A percentile compares a stretch with the other conserved stretches of the same genome.
These are phyloP conservation scores for Ambrosia artemisiifolia DNA, from an alignment of 129 eudicot species.

Conservation along the genomic window DNA sequence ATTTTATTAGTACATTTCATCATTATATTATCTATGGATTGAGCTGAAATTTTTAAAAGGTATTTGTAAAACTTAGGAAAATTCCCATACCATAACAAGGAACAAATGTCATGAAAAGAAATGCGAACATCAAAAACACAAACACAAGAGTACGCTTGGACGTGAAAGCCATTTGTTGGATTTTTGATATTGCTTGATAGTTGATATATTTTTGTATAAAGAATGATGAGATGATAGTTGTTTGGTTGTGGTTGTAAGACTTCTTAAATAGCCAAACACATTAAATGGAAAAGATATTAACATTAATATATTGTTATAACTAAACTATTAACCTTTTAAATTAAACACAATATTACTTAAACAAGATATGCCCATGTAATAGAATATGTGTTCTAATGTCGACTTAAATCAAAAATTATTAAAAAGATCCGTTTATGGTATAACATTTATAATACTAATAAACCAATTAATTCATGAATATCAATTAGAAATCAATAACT, in stretches of 20 bases:
- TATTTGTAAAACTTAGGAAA: not conserved
- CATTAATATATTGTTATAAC: not conserved
- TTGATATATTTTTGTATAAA: not conserved
- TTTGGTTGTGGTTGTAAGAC: not conserved
- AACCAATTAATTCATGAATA: no score
- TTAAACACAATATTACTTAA: no score
- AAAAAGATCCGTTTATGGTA: no score
- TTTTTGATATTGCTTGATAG: not conserved
- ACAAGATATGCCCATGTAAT: no score
- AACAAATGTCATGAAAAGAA: constrained; percentile 15
- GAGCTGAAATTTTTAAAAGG: no score
- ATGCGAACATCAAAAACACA: not conserved
- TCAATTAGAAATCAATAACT: no score
- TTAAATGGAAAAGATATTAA: not conserved
- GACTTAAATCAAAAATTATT: no score
- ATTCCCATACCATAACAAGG: constrained; percentile 3
- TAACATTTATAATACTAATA: no score
- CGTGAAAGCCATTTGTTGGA: not conserved
- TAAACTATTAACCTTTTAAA: not conserved
- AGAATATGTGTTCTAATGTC: no score
- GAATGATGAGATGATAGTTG: not conserved
- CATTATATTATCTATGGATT: no score
- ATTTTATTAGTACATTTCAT: not conserved
- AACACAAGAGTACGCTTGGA: not conserved
- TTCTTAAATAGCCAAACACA: not conserved